These are phyloP conservation scores for Vitis hybrid DNA, from an alignment of 177 flowering plant genomes.

Conservation along the genomic window DNA sequence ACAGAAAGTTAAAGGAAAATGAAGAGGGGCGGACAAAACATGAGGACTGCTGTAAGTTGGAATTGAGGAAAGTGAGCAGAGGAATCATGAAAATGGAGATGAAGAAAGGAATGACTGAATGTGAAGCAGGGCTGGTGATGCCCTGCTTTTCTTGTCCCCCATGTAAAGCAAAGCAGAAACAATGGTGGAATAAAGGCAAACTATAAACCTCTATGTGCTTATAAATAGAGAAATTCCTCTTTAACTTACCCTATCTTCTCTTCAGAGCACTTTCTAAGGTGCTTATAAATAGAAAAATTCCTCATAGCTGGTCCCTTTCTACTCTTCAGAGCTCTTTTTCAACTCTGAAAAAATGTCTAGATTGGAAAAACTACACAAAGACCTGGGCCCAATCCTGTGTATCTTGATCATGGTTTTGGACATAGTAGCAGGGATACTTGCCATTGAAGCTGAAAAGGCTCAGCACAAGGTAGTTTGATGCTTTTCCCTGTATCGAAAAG, in stretches of 20 bases:
- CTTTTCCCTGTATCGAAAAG: background rate
- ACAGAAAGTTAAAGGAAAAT: no score
- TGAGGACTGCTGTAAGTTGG: no score
- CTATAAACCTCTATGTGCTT: no score
- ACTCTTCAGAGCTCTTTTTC: background rate
- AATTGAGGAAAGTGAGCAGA: background rate
- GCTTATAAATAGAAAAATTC: background rate
- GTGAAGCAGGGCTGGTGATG: slow-evolving; percentile 7
- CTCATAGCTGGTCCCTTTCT: background rate
- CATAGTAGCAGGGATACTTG: slow-evolving; percentile 72
- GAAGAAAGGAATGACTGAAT: background rate
- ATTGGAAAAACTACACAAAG: slow-evolving; percentile 1
- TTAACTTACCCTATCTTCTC: background rate
- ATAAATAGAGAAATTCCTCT: background rate
- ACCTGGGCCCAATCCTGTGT: slow-evolving; percentile 42
- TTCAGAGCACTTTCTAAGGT: background rate
- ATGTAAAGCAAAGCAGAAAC: slow-evolving; percentile 28
- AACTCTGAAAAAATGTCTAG: slow-evolving; percentile 18
- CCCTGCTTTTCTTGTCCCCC: slow-evolving; percentile 53
- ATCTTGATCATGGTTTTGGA: slow-evolving; percentile 57
- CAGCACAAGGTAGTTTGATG: slow-evolving; percentile 63
- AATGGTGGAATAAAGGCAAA: slow-evolving; percentile 31
- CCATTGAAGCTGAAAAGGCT: slow-evolving; percentile 77
- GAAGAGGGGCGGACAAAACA: no score
- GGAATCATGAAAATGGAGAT: background rate